Conservation (phyloP, 805 yeast species). For the Candida xyloterini region DNA sequence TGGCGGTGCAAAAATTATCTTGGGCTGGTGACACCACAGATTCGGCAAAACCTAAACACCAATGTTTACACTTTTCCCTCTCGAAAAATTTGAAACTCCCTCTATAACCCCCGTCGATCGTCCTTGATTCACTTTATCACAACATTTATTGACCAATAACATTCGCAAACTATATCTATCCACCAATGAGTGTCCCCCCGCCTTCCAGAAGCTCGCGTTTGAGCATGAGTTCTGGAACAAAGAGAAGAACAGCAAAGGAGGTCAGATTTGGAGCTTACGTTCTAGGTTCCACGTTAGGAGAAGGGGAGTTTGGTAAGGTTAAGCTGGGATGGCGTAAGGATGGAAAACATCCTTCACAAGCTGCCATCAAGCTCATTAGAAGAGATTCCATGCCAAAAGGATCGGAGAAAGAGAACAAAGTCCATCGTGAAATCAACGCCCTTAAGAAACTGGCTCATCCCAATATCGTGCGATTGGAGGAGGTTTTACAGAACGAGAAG, state of each 20-base stretch:
- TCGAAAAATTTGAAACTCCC: constrained; percentile 14
- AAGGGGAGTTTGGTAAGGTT: constrained; percentile 98
- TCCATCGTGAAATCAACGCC: constrained; percentile 91
- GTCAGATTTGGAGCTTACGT: constrained; percentile 87
- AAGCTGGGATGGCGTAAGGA: constrained; percentile 94
- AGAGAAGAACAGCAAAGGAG: constrained; percentile 50
- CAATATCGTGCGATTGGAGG: constrained; percentile 86
- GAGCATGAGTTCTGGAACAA: constrained; percentile 24
- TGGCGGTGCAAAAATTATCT: neutral
- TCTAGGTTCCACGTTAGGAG: constrained; percentile 91
- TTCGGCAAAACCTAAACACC: constrained; percentile 10
- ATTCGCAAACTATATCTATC: neutral
- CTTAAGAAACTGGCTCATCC: constrained; percentile 86
- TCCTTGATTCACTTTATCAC: constrained; percentile 9
- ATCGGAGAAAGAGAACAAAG: constrained; percentile 81
- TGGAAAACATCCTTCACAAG: constrained; percentile 74
- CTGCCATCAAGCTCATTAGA: constrained; percentile 89
- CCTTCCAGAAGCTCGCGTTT: constrained; percentile 18
- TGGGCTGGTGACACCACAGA: neutral
- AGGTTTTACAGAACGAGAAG: constrained; percentile 88
- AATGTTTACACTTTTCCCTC: constrained; percentile 12
- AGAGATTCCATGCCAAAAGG: constrained; percentile 86
- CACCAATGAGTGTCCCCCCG: constrained; percentile 13
- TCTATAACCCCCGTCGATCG: constrained; percentile 10
- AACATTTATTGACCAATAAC: constrained; percentile 3